A percentile compares a stretch with the other conserved stretches of the same genome.
These are phyloP conservation scores for Coelastrella sp. DNA, from an alignment of 139 green algal genomes.

Conservation along the genomic window DNA sequence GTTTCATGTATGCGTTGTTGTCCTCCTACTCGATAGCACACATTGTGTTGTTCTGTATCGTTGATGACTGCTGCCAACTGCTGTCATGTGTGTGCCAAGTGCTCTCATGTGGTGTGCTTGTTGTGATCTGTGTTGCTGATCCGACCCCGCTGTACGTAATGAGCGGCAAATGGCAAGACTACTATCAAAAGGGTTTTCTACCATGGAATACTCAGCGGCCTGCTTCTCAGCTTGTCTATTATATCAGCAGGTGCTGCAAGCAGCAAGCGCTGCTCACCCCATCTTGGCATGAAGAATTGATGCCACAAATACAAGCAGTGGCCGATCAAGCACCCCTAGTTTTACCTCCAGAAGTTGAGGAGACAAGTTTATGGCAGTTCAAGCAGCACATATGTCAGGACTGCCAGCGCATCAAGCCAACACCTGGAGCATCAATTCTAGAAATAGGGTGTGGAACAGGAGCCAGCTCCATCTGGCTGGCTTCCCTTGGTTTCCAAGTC, in stretches of 20 bases:
- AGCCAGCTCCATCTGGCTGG: constrained; percentile 20
- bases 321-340: not conserved
- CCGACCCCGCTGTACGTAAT: not conserved
- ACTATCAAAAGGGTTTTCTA: not conserved
- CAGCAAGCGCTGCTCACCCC: not conserved
- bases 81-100: no score
- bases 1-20: no score
- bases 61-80: no score
- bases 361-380: not conserved
- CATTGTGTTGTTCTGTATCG: no score
- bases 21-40: no score
- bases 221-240: not conserved
- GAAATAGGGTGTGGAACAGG: constrained; percentile 35
- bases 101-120: not conserved
- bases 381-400: not conserved
- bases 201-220: not conserved
- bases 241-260: constrained; percentile 24
- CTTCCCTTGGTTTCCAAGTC: constrained; percentile 9
- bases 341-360: not conserved
- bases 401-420: not conserved
- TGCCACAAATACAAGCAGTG: not conserved
- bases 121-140: not conserved
- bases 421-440: not conserved
- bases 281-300: not conserved
- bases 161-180: constrained; percentile 3